Evolutionary conservation across 1,139 yeast genomes (phyloP).

Genomic region (Taiozyma sp.): DNA sequence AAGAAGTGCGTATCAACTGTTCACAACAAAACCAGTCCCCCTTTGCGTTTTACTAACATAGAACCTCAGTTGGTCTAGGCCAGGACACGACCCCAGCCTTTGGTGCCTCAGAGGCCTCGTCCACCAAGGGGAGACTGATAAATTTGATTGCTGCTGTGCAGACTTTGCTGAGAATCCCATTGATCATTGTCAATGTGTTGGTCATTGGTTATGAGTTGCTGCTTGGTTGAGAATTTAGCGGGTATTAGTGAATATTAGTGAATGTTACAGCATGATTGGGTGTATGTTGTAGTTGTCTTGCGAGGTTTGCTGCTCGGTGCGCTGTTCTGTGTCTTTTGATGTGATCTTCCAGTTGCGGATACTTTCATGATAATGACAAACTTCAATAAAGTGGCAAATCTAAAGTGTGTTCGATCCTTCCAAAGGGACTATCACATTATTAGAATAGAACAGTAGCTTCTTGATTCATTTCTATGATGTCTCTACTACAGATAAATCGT

Average conservation of each 20-base stretch:
- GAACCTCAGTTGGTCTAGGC: conserved; percentile 42
- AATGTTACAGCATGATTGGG: not conserved
- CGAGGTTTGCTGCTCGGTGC: too few relatives aligned
- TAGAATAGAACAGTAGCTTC: too few relatives aligned
- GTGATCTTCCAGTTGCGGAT: too few relatives aligned
- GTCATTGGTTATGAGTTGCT: conserved; percentile 69
- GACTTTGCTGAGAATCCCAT: conserved; percentile 69
- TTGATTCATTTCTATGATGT: too few relatives aligned
- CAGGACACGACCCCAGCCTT: conserved; percentile 33
- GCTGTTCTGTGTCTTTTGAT: too few relatives aligned
- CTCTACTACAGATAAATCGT: not conserved
- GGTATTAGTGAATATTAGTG: not conserved
- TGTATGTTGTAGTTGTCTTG: too few relatives aligned
- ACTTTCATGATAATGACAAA: too few relatives aligned
- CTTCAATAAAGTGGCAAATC: too few relatives aligned
- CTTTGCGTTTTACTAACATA: conserved; percentile 8
- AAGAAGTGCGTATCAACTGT: conserved; percentile 42
- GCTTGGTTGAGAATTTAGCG: conserved; percentile 45
- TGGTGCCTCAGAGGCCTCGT: conserved; percentile 32
- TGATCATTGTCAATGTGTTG: conserved; percentile 59
- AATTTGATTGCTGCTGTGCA: conserved; percentile 68
- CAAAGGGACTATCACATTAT: too few relatives aligned
- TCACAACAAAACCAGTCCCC: not conserved
- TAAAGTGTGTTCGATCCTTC: too few relatives aligned
- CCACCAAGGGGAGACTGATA: conserved; percentile 52